phyloP scores from a whole-genome alignment of 1,139 yeast genomes.

The Debaryomyces fabryi region DNA sequence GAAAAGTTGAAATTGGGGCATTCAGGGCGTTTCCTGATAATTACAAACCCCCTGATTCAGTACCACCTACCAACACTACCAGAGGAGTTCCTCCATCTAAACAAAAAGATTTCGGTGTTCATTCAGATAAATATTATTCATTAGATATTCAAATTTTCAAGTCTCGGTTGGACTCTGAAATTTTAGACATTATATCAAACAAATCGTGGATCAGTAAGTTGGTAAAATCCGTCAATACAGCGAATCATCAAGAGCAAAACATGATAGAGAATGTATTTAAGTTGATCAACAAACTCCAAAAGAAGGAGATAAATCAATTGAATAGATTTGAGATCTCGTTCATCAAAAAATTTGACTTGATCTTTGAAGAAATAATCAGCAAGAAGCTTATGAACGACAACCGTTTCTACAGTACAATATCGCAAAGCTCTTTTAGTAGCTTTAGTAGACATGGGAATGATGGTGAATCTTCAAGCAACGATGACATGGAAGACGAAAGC shows the following conservation, averaged over 20 bases:
- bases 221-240: constrained; percentile 9
- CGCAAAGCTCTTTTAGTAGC: constrained; percentile 12
- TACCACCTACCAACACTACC: constrained; percentile 8
- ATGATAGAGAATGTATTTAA: constrained; percentile 5
- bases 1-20: constrained; percentile 85
- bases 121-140: constrained; percentile 70
- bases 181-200: constrained; percentile 50
- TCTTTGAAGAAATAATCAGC: constrained; percentile 7
- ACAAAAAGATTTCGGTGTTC: constrained; percentile 67
- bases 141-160: constrained; percentile 67
- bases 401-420: not conserved
- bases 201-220: constrained; percentile 51
- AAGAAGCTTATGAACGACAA: constrained; percentile 2
- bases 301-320: constrained; percentile 1
- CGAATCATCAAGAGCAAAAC: constrained; percentile 8
- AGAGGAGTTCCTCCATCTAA: constrained; percentile 47
- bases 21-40: constrained; percentile 75
- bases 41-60: constrained; percentile 13
- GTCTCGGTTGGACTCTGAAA: constrained; percentile 52
- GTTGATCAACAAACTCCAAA: constrained; percentile 7
- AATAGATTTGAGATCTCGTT: constrained; percentile 7
- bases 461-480: constrained; percentile 1
- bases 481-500: constrained; percentile 15
- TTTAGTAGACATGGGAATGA: constrained; percentile 28
- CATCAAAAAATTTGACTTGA: constrained; percentile 9